These are phyloP conservation scores for Eutrema salsugineum DNA, from an alignment of 441 rosid genomes.

Conservation along the genomic window DNA sequence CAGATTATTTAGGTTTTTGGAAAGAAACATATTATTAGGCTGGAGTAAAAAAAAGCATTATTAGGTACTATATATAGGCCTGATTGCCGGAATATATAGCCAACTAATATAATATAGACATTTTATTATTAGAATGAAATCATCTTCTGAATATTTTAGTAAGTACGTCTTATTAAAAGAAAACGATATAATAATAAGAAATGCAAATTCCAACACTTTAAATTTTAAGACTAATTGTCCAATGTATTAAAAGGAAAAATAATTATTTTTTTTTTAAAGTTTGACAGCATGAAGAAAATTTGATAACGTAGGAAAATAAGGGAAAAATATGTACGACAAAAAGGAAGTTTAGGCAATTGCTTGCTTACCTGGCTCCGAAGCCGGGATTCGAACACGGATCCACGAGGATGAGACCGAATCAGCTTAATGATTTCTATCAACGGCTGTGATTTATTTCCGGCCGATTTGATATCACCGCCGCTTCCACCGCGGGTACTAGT, in stretches of 20 bases:
- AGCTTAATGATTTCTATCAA: slow-evolving; percentile 33
- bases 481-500: slow-evolving; percentile 10
- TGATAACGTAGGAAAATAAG: slow-evolving; percentile 1
- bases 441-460: slow-evolving; percentile 43
- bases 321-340: neutral
- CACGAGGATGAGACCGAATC: slow-evolving; percentile 43
- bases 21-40: neutral
- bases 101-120: neutral
- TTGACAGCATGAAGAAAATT: neutral
- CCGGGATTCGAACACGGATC: slow-evolving; percentile 41
- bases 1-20: neutral
- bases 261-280: neutral
- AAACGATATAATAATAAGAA: neutral
- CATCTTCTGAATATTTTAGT: neutral
- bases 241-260: neutral
- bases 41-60: neutral
- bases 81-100: neutral
- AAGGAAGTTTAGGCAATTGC: neutral
- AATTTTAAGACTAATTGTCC: neutral
- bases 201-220: no score
- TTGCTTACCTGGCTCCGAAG: slow-evolving; percentile 41
- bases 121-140: slow-evolving; percentile 3
- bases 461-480: slow-evolving; percentile 23
- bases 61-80: neutral
- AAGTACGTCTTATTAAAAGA: neutral